Evolutionary conservation across 1,284 basidiomycete species (phyloP), one percentile per base, ranked within the genome.

Genomic region (Pisolithus thermaeus): DNA sequence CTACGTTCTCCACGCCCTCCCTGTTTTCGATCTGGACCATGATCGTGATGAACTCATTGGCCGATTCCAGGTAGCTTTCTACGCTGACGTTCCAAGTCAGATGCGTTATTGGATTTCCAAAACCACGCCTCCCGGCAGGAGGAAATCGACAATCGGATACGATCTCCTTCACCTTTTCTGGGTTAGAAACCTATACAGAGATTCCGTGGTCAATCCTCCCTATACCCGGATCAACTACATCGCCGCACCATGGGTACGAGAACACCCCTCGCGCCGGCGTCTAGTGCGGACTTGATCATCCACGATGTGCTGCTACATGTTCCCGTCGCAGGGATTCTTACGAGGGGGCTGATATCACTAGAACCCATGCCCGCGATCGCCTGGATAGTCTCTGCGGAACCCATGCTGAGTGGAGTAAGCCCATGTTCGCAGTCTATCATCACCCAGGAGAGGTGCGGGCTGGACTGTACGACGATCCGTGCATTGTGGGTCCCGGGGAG

Each of bases 261-360:
- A 9, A 84, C 66, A 2, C 84, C 83, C 35, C 73, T 69, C 16
- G 81, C 83, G 8, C 83, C 82, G 0, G 78, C 78, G 61, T 85
- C 83, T 35, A 85, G 72, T 1, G 77, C 82, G 53, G 81, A 73
- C 67, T 86, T 86, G 64, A 85, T 83, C 64, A 84, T 82, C 82
- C 83, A 84, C 49, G 71, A 72, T 1, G 76, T 77, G 53, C 80
- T 75, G 1, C 71, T 66, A 39, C 73, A 75, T 27, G 73, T 61
- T 0, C 81, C 82, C 1, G 82, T 84, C 6, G 81, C 80, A 7
- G 83, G 79, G 46, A 85, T 77, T 22, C 83, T 66, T 7, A 84
- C 78, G 28, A 84, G 58, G n/a, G 75, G 67, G 58, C 77, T 83
- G 0, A 79, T 77, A 4, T 72, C 74, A 32, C 58, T 55, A 4